These are phyloP conservation scores for Choanephora cucurbitarum DNA, from an alignment of 371 early-diverging fungal species.

Conservation along the genomic window DNA sequence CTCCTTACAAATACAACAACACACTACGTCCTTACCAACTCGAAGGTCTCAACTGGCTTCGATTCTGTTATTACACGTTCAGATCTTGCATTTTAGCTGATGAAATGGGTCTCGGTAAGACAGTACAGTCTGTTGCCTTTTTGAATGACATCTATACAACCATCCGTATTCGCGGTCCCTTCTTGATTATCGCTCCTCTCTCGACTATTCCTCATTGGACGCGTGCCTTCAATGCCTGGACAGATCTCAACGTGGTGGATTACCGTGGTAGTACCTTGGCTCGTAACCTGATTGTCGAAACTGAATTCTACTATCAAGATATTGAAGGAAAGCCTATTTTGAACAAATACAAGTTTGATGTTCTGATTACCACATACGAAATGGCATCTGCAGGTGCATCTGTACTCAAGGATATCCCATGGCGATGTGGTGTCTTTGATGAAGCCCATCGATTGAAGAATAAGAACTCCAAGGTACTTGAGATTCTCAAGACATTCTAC, in stretches of 20 bases:
- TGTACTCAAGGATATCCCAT: slow-evolving; percentile 75
- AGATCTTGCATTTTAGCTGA: slow-evolving; percentile 83
- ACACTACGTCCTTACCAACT: slow-evolving; percentile 71
- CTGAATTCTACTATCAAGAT: slow-evolving; percentile 75
- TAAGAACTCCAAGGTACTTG: slow-evolving; percentile 52
- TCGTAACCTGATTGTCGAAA: slow-evolving; percentile 64
- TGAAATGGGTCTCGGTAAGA: slow-evolving; percentile 89
- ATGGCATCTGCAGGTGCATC: slow-evolving; percentile 73
- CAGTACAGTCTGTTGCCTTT: slow-evolving; percentile 79
- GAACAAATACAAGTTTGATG: slow-evolving; percentile 76
- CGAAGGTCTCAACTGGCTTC: slow-evolving; percentile 75
- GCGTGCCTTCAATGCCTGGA: slow-evolving; percentile 78
- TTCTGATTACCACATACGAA: slow-evolving; percentile 86
- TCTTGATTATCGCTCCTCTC: slow-evolving; percentile 78
- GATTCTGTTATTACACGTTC: slow-evolving; percentile 70
- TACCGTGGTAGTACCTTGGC: slow-evolving; percentile 67
- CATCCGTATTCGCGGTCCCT: slow-evolving; percentile 65
- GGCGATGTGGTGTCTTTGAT: slow-evolving; percentile 87
- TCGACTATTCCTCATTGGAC: slow-evolving; percentile 79
- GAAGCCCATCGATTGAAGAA: slow-evolving; percentile 97
- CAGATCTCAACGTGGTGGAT: slow-evolving; percentile 74
- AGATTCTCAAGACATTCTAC: slow-evolving; percentile 39
- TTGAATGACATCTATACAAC: slow-evolving; percentile 67
- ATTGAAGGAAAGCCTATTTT: slow-evolving; percentile 50
- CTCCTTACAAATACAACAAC: slow-evolving; percentile 62